Evolutionary conservation across 495 filamentous ascomycete genomes (phyloP).

Genomic region (Aspergillus sclerotioniger): DNA sequence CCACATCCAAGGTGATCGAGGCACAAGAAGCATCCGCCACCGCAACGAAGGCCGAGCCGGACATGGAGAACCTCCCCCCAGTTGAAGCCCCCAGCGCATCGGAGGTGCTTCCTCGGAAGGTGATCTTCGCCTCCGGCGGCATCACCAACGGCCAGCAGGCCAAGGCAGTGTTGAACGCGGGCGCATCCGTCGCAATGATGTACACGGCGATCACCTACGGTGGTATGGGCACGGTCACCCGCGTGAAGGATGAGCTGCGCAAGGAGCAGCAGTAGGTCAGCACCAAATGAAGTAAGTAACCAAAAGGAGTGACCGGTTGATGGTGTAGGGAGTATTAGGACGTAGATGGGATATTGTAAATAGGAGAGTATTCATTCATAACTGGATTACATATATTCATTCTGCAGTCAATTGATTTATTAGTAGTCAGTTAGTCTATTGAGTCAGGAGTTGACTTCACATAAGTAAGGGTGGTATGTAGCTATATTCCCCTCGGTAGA

Average conservation of each 20-base stretch:
- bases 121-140: constrained; percentile 88
- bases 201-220: constrained; percentile 82
- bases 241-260: constrained; percentile 84
- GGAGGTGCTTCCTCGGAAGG: constrained; percentile 55
- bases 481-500: neutral
- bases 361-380: neutral
- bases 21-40: constrained; percentile 11
- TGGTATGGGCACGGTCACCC: constrained; percentile 78
- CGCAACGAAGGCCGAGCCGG: constrained; percentile 13
- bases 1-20: constrained; percentile 18
- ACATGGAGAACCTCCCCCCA: constrained; percentile 17
- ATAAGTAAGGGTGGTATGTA: neutral
- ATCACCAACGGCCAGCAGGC: constrained; percentile 85
- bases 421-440: too few species aligned
- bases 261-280: constrained; percentile 44
- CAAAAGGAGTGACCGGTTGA: neutral
- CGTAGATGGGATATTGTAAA: neutral
- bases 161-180: constrained; percentile 72
- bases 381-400: too few species aligned
- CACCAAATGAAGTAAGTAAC: neutral
- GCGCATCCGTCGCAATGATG: constrained; percentile 83
- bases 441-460: neutral
- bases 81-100: constrained; percentile 17
- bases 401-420: neutral
- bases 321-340: neutral